phyloP scores from a whole-genome alignment of 257 asterid species.

The Solanum pimpinellifolium region DNA sequence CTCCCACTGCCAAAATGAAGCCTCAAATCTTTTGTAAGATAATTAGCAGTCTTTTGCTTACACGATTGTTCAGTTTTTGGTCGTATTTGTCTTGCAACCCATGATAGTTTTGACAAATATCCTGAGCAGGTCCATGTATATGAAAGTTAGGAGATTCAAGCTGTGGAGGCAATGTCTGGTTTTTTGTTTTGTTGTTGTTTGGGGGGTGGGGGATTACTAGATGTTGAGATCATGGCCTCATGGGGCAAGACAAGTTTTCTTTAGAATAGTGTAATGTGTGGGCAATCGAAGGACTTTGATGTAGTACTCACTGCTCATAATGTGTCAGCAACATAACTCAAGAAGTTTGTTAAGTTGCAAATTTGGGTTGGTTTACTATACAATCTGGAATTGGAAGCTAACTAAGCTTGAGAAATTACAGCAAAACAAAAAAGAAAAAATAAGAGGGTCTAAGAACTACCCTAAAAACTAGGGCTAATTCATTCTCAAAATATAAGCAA shows the following conservation, averaged over 20 bases:
- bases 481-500: background rate
- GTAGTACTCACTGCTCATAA: background rate
- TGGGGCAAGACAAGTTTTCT: background rate
- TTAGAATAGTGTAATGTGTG: background rate
- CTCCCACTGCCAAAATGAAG: background rate
- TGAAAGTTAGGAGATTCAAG: background rate
- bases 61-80: background rate
- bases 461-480: background rate
- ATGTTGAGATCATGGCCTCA: background rate
- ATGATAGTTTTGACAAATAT: background rate
- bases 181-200: background rate
- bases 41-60: background rate
- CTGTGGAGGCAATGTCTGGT: background rate
- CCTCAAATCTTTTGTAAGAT: background rate
- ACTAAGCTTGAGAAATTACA: background rate
- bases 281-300: background rate
- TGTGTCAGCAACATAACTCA: background rate
- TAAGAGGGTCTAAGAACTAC: background rate
- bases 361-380: background rate
- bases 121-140: background rate
- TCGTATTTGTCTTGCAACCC: background rate
- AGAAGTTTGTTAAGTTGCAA: background rate
- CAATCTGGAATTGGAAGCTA: background rate
- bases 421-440: background rate
- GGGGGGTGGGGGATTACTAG: background rate